Percentiles rank a stretch among this genome's conserved stretches.
Evolutionary conservation across 2,329 filamentous ascomycete species (phyloP).

Genomic region (Arthrobotrys musiformis): DNA sequence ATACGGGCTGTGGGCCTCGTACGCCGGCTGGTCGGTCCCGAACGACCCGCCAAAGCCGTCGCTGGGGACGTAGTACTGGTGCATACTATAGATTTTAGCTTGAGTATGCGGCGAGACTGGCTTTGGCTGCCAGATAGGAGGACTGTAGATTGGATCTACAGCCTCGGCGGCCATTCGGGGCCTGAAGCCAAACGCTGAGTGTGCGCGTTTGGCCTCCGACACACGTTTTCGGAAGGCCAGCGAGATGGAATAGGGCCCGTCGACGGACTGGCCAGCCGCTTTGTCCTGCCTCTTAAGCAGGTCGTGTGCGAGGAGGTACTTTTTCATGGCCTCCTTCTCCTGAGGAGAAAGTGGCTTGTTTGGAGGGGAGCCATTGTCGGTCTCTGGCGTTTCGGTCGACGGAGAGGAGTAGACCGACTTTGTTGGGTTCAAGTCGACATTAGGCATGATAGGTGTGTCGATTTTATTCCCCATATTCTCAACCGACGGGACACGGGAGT

Average conservation of each 20-base stretch:
- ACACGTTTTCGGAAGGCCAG: background rate
- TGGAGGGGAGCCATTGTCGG: background rate
- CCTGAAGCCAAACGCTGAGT: background rate
- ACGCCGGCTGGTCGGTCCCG: background rate
- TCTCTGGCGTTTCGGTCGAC: background rate
- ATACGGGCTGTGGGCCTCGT: background rate
- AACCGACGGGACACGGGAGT: background rate
- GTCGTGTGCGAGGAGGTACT: constrained; percentile 8
- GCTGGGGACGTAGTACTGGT: background rate
- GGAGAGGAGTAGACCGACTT: background rate
- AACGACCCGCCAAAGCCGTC: background rate
- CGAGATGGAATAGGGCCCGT: background rate
- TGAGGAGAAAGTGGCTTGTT: constrained; percentile 6
- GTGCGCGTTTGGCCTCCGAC: background rate
- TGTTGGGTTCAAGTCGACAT: background rate
- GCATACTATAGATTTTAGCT: constrained; percentile 22
- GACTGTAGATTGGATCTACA: background rate
- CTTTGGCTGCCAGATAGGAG: constrained; percentile 22
- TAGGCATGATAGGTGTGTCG: background rate
- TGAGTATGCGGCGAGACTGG: constrained; percentile 36
- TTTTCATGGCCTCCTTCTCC: constrained; percentile 19
- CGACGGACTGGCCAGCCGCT: background rate
- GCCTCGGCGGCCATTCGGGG: background rate
- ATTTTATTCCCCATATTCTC: background rate
- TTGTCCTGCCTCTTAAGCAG: background rate